These are phyloP conservation scores for Candida xyloterini DNA, from an alignment of 805 yeast species.

Conservation along the genomic window DNA sequence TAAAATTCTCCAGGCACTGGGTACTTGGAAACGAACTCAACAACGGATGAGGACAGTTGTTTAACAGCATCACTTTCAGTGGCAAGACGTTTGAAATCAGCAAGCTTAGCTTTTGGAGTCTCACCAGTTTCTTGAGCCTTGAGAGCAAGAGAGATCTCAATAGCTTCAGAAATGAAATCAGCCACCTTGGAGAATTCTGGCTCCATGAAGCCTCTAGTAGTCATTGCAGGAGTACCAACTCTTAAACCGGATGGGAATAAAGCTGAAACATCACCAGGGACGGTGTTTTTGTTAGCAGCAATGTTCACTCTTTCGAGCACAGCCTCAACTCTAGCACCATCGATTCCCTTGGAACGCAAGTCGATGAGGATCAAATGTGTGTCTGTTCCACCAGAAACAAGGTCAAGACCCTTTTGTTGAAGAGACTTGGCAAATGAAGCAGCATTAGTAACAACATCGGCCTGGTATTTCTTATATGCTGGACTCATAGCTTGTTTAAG, in stretches of 20 bases:
- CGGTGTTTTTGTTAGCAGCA: constrained; percentile 94
- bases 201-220: constrained; percentile 85
- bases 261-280: constrained; percentile 96
- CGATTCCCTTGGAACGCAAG: constrained; percentile 74
- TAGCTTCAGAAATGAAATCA: constrained; percentile 74
- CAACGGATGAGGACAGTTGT: constrained; percentile 61
- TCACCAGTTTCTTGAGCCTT: constrained; percentile 58
- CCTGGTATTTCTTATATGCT: constrained; percentile 84
- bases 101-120: constrained; percentile 56
- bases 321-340: constrained; percentile 94
- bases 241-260: constrained; percentile 94
- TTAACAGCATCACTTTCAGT: constrained; percentile 59
- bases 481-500: constrained; percentile 88
- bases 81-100: constrained; percentile 70
- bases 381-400: constrained; percentile 93
- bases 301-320: constrained; percentile 86
- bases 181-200: constrained; percentile 81
- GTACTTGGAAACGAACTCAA: constrained; percentile 66
- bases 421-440: constrained; percentile 70
- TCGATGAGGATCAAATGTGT: constrained; percentile 88
- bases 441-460: constrained; percentile 79
- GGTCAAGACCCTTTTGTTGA: constrained; percentile 58
- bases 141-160: constrained; percentile 60
- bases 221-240: constrained; percentile 98
- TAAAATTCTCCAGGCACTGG: constrained; percentile 85